Conservation (phyloP, 2,329 filamentous ascomycete genomes). For the Xylariomycetidae sp. region DNA sequence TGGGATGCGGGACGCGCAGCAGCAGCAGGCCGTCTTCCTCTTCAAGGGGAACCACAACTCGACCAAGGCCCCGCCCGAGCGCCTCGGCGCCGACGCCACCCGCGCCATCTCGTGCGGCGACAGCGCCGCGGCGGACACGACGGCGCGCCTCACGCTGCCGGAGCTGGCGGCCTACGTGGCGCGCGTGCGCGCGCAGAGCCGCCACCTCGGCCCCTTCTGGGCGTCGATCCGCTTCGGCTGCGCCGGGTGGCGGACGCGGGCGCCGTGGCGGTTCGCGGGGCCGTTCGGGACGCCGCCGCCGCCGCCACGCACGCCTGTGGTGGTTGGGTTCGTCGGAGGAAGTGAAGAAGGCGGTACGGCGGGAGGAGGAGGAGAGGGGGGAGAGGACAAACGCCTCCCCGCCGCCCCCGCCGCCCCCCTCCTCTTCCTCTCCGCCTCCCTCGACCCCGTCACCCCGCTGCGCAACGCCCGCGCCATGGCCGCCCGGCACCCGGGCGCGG, state of each 20-base stretch:
- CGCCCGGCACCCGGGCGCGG: conserved; percentile 9
- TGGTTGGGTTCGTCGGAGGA: background rate
- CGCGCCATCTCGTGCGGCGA: conserved; percentile 27
- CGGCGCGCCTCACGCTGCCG: conserved; percentile 6
- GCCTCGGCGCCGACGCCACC: background rate
- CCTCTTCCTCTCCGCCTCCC: conserved; percentile 35
- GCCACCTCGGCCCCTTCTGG: conserved; percentile 28
- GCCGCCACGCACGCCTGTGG: conserved; percentile 2
- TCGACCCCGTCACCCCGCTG: conserved; percentile 42
- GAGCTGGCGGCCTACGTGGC: conserved; percentile 27
- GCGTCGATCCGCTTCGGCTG: conserved; percentile 33
- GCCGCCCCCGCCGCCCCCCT: conserved; percentile 35
- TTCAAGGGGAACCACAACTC: too few species aligned
- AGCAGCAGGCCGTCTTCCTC: too few species aligned
- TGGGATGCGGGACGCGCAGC: too few species aligned
- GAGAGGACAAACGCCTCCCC: conserved; percentile 16
- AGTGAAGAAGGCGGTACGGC: background rate
- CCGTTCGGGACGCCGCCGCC: conserved; percentile 13
- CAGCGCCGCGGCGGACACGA: conserved; percentile 32
- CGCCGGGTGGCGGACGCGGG: conserved; percentile 29
- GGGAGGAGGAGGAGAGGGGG: conserved; percentile 1
- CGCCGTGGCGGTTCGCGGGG: conserved; percentile 35
- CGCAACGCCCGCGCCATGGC: conserved; percentile 27
- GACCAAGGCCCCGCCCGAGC: conserved; percentile 2
- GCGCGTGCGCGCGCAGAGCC: conserved; percentile 21